Evolutionary conservation across 768 basidiomycete genomes (phyloP).

Genomic region (Lactifluus volemus): DNA sequence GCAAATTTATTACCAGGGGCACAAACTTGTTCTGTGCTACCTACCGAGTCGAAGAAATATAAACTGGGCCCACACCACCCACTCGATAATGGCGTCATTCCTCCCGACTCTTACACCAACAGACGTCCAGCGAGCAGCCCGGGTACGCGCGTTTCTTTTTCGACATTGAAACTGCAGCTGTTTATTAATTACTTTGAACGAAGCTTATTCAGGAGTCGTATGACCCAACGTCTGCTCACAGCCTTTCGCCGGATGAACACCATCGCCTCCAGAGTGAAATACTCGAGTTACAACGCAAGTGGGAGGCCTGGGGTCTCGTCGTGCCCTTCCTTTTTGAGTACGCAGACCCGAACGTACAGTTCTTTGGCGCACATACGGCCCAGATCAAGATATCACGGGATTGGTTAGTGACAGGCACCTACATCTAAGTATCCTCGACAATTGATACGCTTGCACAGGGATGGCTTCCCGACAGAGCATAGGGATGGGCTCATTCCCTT

Average conservation of each 20-base stretch:
- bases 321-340: constrained; percentile 59
- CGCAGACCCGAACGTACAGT: constrained; percentile 76
- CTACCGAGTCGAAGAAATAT: neutral
- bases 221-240: constrained; percentile 34
- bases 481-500: constrained; percentile 51
- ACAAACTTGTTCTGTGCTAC: neutral
- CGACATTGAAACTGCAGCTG: neutral
- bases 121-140: constrained; percentile 50
- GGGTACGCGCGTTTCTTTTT: constrained; percentile 34
- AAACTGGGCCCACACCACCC: neutral
- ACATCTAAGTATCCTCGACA: neutral
- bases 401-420: constrained; percentile 47
- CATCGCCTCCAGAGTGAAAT: constrained; percentile 61
- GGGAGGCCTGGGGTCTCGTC: constrained; percentile 79
- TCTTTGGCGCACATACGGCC: constrained; percentile 90
- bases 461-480: constrained; percentile 58
- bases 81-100: constrained; percentile 26
- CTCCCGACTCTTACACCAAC: constrained; percentile 43
- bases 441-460: constrained; percentile 38
- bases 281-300: constrained; percentile 65
- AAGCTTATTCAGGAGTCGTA: constrained; percentile 68
- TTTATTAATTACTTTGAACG: neutral
- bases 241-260: constrained; percentile 48
- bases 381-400: constrained; percentile 92
- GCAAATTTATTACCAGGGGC: neutral